Conservation (phyloP, 805 yeast genomes). For the Brettanomyces bruxellensis region DNA sequence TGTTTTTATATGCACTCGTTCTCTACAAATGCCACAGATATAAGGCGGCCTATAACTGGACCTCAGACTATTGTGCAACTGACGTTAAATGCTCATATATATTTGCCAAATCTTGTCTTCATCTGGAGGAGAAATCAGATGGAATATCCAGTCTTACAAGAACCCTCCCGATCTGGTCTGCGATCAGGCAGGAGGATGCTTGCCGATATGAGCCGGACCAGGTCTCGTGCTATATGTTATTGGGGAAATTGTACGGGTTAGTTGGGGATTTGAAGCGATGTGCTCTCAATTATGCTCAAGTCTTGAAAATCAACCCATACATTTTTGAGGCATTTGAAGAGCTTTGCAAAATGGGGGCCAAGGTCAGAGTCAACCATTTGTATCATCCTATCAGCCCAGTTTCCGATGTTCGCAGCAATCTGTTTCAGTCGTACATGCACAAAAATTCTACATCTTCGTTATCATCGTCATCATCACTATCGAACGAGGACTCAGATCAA, state of each 20-base stretch:
- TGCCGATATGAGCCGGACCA: conserved; percentile 44
- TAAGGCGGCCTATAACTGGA: conserved; percentile 51
- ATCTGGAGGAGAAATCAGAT: conserved; percentile 44
- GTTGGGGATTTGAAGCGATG: conserved; percentile 58
- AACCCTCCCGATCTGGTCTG: conserved; percentile 28
- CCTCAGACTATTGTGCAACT: conserved; percentile 28
- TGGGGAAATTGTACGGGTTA: conserved; percentile 59
- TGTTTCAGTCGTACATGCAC: background rate
- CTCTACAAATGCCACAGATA: conserved; percentile 48
- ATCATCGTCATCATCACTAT: background rate
- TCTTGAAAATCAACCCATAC: conserved; percentile 67
- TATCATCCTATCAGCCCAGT: conserved; percentile 25
- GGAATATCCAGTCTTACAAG: conserved; percentile 48
- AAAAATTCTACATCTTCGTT: too few relatives aligned
- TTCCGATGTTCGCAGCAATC: conserved; percentile 4
- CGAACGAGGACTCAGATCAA: background rate
- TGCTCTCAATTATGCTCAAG: conserved; percentile 56
- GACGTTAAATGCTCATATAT: conserved; percentile 74
- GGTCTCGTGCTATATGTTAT: conserved; percentile 56
- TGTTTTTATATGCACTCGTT: conserved; percentile 63
- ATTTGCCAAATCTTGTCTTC: conserved; percentile 59
- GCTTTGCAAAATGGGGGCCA: conserved; percentile 63
- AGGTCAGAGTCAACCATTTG: conserved; percentile 49
- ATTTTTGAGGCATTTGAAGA: conserved; percentile 83
- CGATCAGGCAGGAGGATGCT: conserved; percentile 2